Evolutionary conservation across 331 rosid species (phyloP).

Genomic region (Rhamnella rubrinervis): DNA sequence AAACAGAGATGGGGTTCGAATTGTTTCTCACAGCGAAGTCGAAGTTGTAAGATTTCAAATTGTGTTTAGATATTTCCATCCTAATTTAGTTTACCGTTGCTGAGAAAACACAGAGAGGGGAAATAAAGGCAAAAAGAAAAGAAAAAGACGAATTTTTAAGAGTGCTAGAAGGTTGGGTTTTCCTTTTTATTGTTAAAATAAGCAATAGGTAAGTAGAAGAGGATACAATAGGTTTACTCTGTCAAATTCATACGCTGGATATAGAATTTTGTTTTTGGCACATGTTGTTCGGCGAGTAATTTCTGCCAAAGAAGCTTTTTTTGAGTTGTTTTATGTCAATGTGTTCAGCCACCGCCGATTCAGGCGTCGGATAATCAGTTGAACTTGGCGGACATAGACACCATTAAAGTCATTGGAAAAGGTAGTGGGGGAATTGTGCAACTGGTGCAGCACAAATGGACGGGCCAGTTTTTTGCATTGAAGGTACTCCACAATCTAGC

Average conservation of each 20-base stretch:
- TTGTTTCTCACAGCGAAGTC: slow-evolving; percentile 65
- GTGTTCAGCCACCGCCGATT: slow-evolving; percentile 87
- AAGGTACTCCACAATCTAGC: slow-evolving; percentile 51
- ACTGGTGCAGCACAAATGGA: slow-evolving; percentile 98
- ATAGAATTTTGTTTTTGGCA: too few relatives aligned
- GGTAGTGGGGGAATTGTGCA: slow-evolving; percentile 97
- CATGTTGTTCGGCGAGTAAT: not conserved
- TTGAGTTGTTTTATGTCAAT: slow-evolving; percentile 23
- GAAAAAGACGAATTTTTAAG: slow-evolving; percentile 1
- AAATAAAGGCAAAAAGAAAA: not conserved
- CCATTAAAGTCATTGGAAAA: slow-evolving; percentile 88
- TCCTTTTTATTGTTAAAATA: not conserved
- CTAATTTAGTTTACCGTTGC: not conserved
- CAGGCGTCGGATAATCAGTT: slow-evolving; percentile 76
- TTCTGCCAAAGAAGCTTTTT: slow-evolving; percentile 5
- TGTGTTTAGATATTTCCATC: slow-evolving; percentile 4
- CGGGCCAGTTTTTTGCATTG: slow-evolving; percentile 94
- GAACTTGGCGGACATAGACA: slow-evolving; percentile 69
- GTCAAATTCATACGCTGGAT: not conserved
- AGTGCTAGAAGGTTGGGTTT: slow-evolving; percentile 5
- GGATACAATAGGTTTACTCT: too few relatives aligned
- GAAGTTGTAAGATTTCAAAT: slow-evolving; percentile 58
- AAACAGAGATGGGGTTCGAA: slow-evolving; percentile 82
- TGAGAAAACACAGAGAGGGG: not conserved
- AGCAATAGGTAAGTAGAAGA: too few relatives aligned